Base-by-base conservation (phyloP, 2,329 filamentous ascomycete species). In the Anisogramma anomala region DNA sequence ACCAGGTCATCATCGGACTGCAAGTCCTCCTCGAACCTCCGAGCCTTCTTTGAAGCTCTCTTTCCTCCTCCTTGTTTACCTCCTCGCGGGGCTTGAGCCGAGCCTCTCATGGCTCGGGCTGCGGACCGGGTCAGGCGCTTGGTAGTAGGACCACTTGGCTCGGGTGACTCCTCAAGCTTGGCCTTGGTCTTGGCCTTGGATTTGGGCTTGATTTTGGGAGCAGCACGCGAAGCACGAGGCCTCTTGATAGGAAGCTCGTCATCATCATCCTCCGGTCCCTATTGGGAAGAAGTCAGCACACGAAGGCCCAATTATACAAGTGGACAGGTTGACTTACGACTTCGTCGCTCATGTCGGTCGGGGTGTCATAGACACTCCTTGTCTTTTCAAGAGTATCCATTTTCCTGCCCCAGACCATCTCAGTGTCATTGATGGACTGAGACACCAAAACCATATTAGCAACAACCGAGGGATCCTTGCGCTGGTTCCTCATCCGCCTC, bases 401-500 rank as follows among this genome's bases (percentile, higher is more conserved):
- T 26, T 68, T 61, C 2, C 64, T 53, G 25, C 70, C 67, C 62
- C 79, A 81, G 36, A 86, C 73, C 17, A 74, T 63, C 60, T 87
- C 82, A 0, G 61, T 73, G 7, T 78, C 72, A 42, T 74, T 70
- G 25, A 86, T 74, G 2, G 69, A 66, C 48, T 71, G 67, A 1
- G 83, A 86, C 14, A 74, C 76, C 39, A 69, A 58, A 50, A 78
- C 70, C 59, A 89, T 77, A 44, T 74, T 72, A 41, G 74, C 67
- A 17, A 86, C 63, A n/a, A 85, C 77, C 1, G 76, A 79, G n/a
- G 67, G 69, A 40, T 80, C 75, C 58, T 89, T 89, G 52, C 81
- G 77, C 59, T 89, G 84, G 55, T 88, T 88, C 38, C 84, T 70
- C 62, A 77, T 84, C 33, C 79, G 72, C 51, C 77, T 80, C 69